These are phyloP conservation scores for Trichophyton schoenleinii DNA, from an alignment of 2,329 filamentous ascomycete genomes.

Conservation along the genomic window DNA sequence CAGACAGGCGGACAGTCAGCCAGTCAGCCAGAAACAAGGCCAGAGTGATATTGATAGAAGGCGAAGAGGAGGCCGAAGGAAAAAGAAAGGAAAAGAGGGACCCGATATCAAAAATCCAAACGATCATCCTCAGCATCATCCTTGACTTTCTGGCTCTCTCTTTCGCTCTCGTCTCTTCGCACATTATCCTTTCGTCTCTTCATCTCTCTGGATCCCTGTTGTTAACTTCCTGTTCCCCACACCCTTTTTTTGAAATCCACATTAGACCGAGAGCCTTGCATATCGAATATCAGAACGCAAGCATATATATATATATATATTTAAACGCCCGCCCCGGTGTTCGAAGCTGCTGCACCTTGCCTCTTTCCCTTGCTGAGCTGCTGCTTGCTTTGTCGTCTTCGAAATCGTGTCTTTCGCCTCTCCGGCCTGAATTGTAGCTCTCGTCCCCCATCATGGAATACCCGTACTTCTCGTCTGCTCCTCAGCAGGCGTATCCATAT, in stretches of 20 bases:
- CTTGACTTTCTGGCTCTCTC: background rate
- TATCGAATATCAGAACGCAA: background rate
- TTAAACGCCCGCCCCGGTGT: background rate
- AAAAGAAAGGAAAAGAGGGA: background rate
- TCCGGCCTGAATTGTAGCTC: background rate
- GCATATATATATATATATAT: background rate
- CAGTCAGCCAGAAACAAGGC: too few relatives aligned
- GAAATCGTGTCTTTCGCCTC: background rate
- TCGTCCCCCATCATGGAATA: background rate
- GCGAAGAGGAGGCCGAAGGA: background rate
- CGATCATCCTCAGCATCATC: background rate
- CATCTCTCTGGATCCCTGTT: background rate
- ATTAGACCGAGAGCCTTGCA: background rate
- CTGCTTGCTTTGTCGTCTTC: background rate
- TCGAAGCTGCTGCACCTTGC: background rate
- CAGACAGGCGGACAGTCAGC: too few relatives aligned
- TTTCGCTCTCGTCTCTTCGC: too few relatives aligned
- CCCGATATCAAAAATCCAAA: background rate
- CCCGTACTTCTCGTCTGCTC: conserved; percentile 1
- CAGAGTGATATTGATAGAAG: background rate
- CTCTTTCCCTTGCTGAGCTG: background rate
- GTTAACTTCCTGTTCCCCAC: background rate
- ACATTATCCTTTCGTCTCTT: background rate
- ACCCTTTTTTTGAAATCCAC: background rate
- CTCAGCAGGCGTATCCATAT: background rate